These are phyloP conservation scores for Lactarius indigo DNA, from an alignment of 768 basidiomycete species.

Conservation along the genomic window DNA sequence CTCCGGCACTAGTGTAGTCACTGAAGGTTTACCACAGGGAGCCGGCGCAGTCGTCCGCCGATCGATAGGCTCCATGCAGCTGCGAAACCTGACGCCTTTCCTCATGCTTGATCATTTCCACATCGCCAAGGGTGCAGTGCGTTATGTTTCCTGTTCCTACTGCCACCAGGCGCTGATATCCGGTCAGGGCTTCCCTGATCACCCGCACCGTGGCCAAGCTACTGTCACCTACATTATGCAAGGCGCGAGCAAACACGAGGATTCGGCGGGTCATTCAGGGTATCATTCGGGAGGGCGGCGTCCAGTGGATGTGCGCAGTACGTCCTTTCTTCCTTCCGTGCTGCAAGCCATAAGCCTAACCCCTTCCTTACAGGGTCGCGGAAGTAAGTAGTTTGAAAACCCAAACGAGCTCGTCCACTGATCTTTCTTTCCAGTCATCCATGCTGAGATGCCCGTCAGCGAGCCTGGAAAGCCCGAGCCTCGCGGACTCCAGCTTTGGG, in stretches of 20 bases:
- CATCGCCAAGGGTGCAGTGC: slow-evolving; percentile 62
- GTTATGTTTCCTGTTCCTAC: slow-evolving; percentile 25
- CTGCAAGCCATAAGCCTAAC: not conserved
- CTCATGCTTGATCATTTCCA: slow-evolving; percentile 87
- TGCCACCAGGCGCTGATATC: not conserved
- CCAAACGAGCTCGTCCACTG: not conserved
- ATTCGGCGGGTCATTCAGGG: slow-evolving; percentile 86
- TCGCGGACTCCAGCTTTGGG: slow-evolving; percentile 83
- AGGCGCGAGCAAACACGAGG: slow-evolving; percentile 83
- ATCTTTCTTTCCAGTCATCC: slow-evolving; percentile 45
- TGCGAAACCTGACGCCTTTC: slow-evolving; percentile 87
- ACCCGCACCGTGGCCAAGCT: slow-evolving; percentile 88
- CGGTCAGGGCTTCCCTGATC: slow-evolving; percentile 82
- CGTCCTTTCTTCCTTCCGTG: slow-evolving; percentile 29
- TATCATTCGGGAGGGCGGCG: slow-evolving; percentile 72
- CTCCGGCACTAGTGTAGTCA: slow-evolving; percentile 4
- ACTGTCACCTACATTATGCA: slow-evolving; percentile 88
- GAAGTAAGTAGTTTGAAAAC: slow-evolving; percentile 40
- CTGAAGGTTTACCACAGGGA: slow-evolving; percentile 44
- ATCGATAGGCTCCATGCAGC: slow-evolving; percentile 70
- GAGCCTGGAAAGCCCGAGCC: slow-evolving; percentile 65
- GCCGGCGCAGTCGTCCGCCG: slow-evolving; percentile 80
- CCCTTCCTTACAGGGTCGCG: slow-evolving; percentile 43
- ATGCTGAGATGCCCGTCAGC: slow-evolving; percentile 88
- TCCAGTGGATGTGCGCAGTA: slow-evolving; percentile 94